Evolutionary conservation across 75 land plant genomes (phyloP).

Genomic region (Cupressus sempervirens): DNA sequence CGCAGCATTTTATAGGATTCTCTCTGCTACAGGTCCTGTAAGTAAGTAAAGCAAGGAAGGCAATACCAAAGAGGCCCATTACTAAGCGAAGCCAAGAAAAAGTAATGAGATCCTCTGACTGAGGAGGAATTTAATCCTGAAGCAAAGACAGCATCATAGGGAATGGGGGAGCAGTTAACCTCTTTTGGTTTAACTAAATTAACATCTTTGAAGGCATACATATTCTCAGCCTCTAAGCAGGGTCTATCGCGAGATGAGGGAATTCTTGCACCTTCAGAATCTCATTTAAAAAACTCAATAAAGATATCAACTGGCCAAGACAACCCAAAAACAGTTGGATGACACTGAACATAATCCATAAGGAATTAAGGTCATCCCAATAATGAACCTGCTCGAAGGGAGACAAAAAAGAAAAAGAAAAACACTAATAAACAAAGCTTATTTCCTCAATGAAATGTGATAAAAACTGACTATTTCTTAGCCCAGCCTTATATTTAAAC

Average conservation of each 20-base stretch:
- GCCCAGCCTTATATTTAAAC: too few species aligned
- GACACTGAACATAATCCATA: not conserved
- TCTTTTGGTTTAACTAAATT: not conserved
- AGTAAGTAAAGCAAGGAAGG: not conserved
- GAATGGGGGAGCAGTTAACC: not conserved
- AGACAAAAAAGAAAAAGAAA: not conserved
- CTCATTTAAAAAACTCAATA: not conserved
- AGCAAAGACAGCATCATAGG: not conserved
- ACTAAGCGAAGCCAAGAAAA: not conserved
- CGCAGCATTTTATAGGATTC: not conserved
- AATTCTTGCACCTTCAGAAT: not conserved
- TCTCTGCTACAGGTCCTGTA: not conserved
- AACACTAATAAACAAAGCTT: too few species aligned
- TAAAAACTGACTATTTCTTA: too few species aligned
- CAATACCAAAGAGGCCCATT: not conserved
- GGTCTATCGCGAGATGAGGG: not conserved
- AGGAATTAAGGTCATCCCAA: not conserved
- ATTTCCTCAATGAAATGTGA: not conserved
- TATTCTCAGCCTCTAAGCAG: not conserved
- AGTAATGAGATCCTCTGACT: not conserved
- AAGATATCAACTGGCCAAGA: not conserved
- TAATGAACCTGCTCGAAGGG: not conserved
- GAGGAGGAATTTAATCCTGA: not conserved
- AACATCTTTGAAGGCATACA: not conserved
- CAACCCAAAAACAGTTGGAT: not conserved